A percentile compares a stretch with the other conserved stretches of the same genome.
phyloP scores from a whole-genome alignment of 768 basidiomycete genomes.

The Pisolithus marmoratus region DNA sequence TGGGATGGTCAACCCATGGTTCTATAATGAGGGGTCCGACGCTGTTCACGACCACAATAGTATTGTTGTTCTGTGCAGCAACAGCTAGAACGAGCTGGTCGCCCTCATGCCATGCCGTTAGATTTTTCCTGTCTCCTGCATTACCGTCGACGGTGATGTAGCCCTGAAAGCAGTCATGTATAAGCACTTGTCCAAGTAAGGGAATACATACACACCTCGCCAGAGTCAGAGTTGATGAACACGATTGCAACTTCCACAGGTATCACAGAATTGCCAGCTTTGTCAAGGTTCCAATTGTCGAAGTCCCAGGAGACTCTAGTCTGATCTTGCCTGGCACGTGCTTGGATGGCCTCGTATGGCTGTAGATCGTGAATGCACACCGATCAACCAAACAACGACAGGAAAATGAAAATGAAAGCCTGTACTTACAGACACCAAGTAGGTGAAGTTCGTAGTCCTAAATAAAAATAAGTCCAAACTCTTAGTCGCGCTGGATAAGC shows the following conservation, averaged over 20 bases:
- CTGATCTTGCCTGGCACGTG: slow-evolving; percentile 58
- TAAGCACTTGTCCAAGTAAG: neutral
- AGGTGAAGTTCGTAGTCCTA: slow-evolving; percentile 69
- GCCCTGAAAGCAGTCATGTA: slow-evolving; percentile 17
- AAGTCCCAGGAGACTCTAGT: slow-evolving; percentile 65
- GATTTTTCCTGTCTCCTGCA: slow-evolving; percentile 31
- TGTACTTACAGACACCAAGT: slow-evolving; percentile 61
- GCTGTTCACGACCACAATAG: slow-evolving; percentile 74
- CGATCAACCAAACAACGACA: no score
- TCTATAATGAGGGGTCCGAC: slow-evolving; percentile 70
- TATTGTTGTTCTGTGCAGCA: slow-evolving; percentile 67
- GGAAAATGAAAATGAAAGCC: neutral
- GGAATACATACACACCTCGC: slow-evolving; percentile 43
- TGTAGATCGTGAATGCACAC: slow-evolving; percentile 12
- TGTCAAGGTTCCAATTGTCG: slow-evolving; percentile 57
- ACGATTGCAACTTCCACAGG: slow-evolving; percentile 66
- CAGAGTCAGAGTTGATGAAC: slow-evolving; percentile 78
- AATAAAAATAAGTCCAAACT: slow-evolving; percentile 9
- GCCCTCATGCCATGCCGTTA: slow-evolving; percentile 35
- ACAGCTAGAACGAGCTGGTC: slow-evolving; percentile 44
- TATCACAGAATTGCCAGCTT: slow-evolving; percentile 43
- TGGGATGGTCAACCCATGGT: slow-evolving; percentile 70
- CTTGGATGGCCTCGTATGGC: slow-evolving; percentile 80
- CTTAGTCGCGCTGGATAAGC: slow-evolving; percentile 19
- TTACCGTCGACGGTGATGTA: slow-evolving; percentile 60